Evolutionary conservation across 768 basidiomycete species (phyloP).

Genomic region (Macrolepiota dolichaula): DNA sequence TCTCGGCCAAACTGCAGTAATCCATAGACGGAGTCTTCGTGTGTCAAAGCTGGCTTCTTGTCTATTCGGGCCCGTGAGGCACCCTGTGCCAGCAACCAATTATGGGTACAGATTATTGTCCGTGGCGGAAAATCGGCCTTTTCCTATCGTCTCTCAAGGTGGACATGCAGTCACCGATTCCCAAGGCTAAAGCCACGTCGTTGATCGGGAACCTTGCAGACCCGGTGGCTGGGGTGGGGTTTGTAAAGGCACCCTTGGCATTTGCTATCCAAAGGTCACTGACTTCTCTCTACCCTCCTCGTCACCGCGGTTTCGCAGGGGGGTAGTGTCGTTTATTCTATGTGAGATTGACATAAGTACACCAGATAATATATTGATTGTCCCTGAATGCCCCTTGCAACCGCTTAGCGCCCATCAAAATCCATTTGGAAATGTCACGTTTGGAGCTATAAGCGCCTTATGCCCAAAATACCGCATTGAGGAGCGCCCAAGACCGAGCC

Average conservation of each 20-base stretch:
- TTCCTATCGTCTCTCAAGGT: too few relatives aligned
- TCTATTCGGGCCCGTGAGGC: neutral
- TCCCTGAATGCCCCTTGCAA: constrained; percentile 10
- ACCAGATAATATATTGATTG: constrained; percentile 1
- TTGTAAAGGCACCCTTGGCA: too few relatives aligned
- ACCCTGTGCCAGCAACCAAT: neutral
- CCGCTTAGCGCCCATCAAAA: constrained; percentile 3
- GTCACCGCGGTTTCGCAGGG: neutral
- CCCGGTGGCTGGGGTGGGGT: too few relatives aligned
- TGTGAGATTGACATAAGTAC: neutral
- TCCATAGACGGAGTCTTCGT: neutral
- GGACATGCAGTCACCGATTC: too few relatives aligned
- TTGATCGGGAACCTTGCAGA: too few relatives aligned
- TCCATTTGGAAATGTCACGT: constrained; percentile 1
- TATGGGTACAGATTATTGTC: neutral
- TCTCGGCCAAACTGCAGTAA: neutral
- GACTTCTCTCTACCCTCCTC: neutral
- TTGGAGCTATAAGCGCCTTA: neutral
- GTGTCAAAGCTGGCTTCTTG: neutral
- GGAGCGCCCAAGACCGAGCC: neutral
- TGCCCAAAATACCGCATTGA: neutral
- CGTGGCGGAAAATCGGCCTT: neutral
- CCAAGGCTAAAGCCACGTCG: too few relatives aligned
- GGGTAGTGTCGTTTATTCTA: neutral
- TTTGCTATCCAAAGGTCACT: too few relatives aligned